Base-by-base conservation (phyloP, 805 yeast species). In the Brettanomyces naardenensis region DNA sequence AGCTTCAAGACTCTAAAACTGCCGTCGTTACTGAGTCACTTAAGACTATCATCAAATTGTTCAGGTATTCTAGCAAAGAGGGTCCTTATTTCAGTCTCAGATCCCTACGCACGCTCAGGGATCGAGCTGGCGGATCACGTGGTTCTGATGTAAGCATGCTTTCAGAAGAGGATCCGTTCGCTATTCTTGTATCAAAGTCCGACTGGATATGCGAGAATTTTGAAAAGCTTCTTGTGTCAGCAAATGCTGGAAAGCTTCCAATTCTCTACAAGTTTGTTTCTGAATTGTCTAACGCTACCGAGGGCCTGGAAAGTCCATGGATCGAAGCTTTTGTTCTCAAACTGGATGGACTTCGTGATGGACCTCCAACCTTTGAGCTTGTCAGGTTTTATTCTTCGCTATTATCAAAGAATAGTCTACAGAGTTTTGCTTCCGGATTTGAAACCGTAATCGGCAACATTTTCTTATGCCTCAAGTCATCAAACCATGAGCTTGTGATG, bases 11-110 rank as follows among this genome's bases (percentile, higher is more conserved):
- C 54, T 46, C 61, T 23, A 65, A 73, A 42, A 69, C 66, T 6
- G 55, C 66, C 17, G 87, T 79, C 0, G 65, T 75, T 1, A 57
- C 62, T 30, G 77, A 73, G 40, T 61, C 73, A 1, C 52, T 80
- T 26, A 60, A 59, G 14, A 56, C 80, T 2, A 45, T 76, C 27
- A 62, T 65, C 4, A 47, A 49, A 1, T 54, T 77, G 5, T 61
- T 75, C 34, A 54, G 56, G 32, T 38, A 33, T 5, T 52, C 66
- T 0, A 32, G 50, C 4, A 44, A 41, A 22, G 53, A 53, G 6
- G 64, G 65, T 6, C 51, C 57, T 1, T 62, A 54, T 39, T 61
- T 59, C 41, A 52, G 50, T 19, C 32, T 58, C 30, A 46, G 51
- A 33, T 51, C 49, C 31, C 49, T 53, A 26, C 44, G 42, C n/a